A percentile compares a stretch with the other conserved stretches of the same genome.
Conservation (phyloP, 2,329 filamentous ascomycete genomes). For the Ophiosphaerella herpotricha region DNA sequence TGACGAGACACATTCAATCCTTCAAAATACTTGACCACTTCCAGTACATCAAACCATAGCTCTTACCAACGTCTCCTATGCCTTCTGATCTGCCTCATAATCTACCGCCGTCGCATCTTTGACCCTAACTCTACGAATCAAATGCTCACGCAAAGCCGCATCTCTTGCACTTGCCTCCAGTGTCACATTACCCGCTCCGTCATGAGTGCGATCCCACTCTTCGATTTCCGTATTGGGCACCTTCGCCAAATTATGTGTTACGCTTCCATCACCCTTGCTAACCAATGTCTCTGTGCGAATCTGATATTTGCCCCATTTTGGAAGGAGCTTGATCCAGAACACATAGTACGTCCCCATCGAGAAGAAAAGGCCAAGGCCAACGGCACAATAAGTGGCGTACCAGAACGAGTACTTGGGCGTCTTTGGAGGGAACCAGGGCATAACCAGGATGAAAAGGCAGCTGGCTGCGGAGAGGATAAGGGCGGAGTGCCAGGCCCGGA, state of each 20-base stretch:
- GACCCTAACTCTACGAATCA: too few species aligned
- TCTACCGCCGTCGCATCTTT: too few species aligned
- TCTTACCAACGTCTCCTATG: too few species aligned
- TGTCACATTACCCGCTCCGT: constrained; percentile 8
- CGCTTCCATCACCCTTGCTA: constrained; percentile 31
- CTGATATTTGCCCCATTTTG: constrained; percentile 24
- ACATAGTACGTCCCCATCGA: constrained; percentile 30
- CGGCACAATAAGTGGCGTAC: constrained; percentile 71
- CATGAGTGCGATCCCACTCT: constrained; percentile 40
- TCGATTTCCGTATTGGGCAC: constrained; percentile 28
- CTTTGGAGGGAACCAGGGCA: constrained; percentile 73
- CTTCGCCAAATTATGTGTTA: constrained; percentile 30
- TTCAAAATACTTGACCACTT: too few species aligned
- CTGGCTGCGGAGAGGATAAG: constrained; percentile 29
- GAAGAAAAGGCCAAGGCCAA: constrained; percentile 57
- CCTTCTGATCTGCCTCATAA: too few species aligned
- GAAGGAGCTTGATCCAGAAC: constrained; percentile 34
- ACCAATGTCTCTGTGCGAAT: constrained; percentile 35
- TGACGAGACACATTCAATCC: too few species aligned
- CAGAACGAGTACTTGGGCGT: constrained; percentile 64
- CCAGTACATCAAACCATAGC: too few species aligned
- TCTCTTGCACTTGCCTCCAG: too few species aligned
- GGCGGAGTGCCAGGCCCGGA: constrained; percentile 29
- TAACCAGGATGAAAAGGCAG: constrained; percentile 58
- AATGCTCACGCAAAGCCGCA: too few species aligned